These are phyloP conservation scores for Massospora cicadina DNA, from an alignment of 371 early-diverging fungal species.

Conservation along the genomic window DNA sequence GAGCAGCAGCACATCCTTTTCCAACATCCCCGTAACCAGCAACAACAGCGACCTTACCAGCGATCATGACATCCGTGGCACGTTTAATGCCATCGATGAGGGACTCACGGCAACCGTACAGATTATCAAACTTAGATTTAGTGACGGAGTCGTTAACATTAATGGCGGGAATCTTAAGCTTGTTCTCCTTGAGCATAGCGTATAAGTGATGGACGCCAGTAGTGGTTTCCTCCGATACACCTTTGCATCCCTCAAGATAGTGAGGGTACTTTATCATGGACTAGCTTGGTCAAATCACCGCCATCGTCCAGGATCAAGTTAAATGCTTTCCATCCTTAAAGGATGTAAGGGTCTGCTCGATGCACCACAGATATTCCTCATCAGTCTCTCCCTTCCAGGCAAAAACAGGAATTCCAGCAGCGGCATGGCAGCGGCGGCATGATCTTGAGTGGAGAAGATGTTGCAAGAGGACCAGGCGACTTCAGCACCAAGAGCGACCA, in stretches of 20 bases:
- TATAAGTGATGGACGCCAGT: conserved; percentile 98
- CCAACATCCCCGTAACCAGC: conserved; percentile 99
- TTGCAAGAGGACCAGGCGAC: conserved; percentile 98
- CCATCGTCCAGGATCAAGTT: conserved; percentile 99
- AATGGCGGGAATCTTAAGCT: conserved; percentile 95
- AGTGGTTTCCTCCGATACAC: conserved; percentile 98
- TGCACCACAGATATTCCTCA: conserved; percentile 97
- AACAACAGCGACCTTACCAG: conserved; percentile 96
- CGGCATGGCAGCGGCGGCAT: conserved; percentile 80
- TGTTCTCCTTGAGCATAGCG: conserved; percentile 89
- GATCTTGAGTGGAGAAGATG: conserved; percentile 98
- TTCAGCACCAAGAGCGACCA: conserved; percentile 88
- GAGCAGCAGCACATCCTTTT: conserved; percentile 97
- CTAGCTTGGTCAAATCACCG: conserved; percentile 91
- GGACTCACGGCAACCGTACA: conserved; percentile 99
- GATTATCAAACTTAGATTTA: conserved; percentile 99
- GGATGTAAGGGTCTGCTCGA: conserved; percentile 78
- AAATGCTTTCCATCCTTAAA: conserved; percentile 90
- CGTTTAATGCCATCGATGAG: conserved; percentile 99
- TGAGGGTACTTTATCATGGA: conserved; percentile 94
- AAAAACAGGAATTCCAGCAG: conserved; percentile 60
- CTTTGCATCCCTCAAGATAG: conserved; percentile 52
- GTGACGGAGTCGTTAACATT: conserved; percentile 99
- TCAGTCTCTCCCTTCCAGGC: conserved; percentile 93
- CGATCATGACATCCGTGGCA: conserved; percentile 99